These are phyloP conservation scores for Nectriaceae sp. DNA, from an alignment of 2,329 filamentous ascomycete genomes.

Conservation along the genomic window DNA sequence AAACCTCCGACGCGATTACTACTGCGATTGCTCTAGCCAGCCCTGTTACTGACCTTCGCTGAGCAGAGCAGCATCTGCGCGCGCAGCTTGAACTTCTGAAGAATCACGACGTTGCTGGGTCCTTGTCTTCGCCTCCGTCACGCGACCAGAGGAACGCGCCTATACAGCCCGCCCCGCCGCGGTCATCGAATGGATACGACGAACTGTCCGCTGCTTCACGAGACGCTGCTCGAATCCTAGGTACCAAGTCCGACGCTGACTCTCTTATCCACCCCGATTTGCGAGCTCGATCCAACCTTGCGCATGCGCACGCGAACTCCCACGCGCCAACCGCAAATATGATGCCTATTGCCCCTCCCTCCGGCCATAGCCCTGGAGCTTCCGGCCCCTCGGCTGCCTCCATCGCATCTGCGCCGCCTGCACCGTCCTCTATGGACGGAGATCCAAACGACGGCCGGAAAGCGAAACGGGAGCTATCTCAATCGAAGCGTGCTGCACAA, in stretches of 20 bases:
- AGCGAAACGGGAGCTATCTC: slow-evolving; percentile 87
- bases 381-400: slow-evolving; percentile 27
- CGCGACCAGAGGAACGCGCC: slow-evolving; percentile 33
- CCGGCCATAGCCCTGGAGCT: slow-evolving; percentile 33
- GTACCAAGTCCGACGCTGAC: slow-evolving; percentile 42
- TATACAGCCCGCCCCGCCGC: slow-evolving; percentile 31
- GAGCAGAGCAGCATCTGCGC: slow-evolving; percentile 43
- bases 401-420: slow-evolving; percentile 35
- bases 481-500: slow-evolving; percentile 93
- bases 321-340: slow-evolving; percentile 35
- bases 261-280: slow-evolving; percentile 52
- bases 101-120: slow-evolving; percentile 38
- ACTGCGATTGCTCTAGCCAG: slow-evolving; percentile 17
- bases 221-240: slow-evolving; percentile 37
- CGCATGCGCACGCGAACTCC: slow-evolving; percentile 6
- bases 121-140: slow-evolving; percentile 30
- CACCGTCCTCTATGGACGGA: slow-evolving; percentile 25
- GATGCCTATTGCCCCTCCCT: slow-evolving; percentile 40
- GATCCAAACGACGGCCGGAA: slow-evolving; percentile 62
- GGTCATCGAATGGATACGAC: slow-evolving; percentile 49
- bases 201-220: slow-evolving; percentile 37
- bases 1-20: slow-evolving; percentile 11
- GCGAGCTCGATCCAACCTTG: slow-evolving; percentile 32
- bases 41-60: slow-evolving; percentile 25
- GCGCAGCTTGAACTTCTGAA: slow-evolving; percentile 47